A percentile compares a stretch with the other conserved stretches of the same genome.
phyloP scores from a whole-genome alignment of 208 protist species.

The Sergeia podlipaevii region DNA sequence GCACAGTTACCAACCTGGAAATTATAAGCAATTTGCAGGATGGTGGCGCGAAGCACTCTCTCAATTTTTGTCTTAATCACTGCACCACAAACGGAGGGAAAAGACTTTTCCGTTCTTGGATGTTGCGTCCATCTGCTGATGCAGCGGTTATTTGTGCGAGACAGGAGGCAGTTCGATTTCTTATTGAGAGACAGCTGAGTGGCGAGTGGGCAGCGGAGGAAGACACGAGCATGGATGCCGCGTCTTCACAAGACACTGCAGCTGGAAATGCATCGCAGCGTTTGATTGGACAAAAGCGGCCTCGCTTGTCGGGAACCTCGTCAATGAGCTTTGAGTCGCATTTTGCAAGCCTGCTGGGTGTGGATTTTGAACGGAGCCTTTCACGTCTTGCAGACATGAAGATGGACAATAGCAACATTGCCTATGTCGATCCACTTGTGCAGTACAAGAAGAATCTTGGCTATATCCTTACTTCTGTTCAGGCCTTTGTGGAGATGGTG shows the following conservation, averaged over 20 bases:
- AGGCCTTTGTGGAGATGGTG: conserved; percentile 60
- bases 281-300: background rate
- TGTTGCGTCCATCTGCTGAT: conserved; percentile 69
- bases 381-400: conserved; percentile 78
- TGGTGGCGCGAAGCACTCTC: conserved; percentile 54
- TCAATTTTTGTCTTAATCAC: conserved; percentile 61
- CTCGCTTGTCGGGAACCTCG: conserved; percentile 3
- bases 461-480: conserved; percentile 64
- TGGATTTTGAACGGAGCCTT: conserved; percentile 84
- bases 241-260: background rate
- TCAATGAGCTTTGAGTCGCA: conserved; percentile 1
- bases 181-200: conserved; percentile 21
- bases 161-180: conserved; percentile 61
- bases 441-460: conserved; percentile 80
- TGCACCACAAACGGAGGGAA: conserved; percentile 78
- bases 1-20: conserved; percentile 74
- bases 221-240: conserved; percentile 1
- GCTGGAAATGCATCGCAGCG: too few species aligned
- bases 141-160: conserved; percentile 50
- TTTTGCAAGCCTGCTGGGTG: conserved; percentile 16
- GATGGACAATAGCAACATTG: conserved; percentile 33
- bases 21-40: conserved; percentile 79
- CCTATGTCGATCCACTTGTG: conserved; percentile 83
- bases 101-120: conserved; percentile 76
- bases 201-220: conserved; percentile 3